These are phyloP conservation scores for Acer negundo DNA, from an alignment of 345 rosid species.

Conservation along the genomic window DNA sequence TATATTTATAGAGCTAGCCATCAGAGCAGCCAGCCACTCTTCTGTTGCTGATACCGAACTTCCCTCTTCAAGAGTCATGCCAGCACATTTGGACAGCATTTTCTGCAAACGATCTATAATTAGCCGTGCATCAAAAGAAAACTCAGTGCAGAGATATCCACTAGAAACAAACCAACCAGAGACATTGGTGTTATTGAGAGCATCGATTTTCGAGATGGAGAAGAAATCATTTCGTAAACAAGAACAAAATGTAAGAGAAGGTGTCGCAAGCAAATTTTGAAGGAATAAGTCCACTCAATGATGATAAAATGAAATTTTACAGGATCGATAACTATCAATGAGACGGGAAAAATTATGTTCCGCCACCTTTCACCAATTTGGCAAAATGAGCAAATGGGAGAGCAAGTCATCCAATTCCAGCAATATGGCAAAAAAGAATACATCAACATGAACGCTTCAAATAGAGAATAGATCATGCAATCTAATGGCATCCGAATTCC, in stretches of 20 bases:
- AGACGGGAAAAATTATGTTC: too few species aligned
- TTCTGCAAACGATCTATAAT: slow-evolving; percentile 22
- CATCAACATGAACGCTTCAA: too few species aligned
- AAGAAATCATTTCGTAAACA: neutral
- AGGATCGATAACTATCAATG: too few species aligned
- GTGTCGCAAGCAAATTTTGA: neutral
- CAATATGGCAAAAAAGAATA: too few species aligned
- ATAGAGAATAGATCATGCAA: neutral
- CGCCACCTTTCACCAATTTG: too few species aligned
- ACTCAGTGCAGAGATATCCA: neutral
- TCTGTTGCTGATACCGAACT: slow-evolving; percentile 11
- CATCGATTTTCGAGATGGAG: neutral
- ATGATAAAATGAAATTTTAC: too few species aligned
- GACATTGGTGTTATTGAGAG: neutral
- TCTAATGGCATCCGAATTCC: neutral
- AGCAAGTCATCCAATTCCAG: too few species aligned
- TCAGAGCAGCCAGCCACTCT: slow-evolving; percentile 21
- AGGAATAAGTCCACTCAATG: neutral
- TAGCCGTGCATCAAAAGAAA: neutral
- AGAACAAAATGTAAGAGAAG: neutral
- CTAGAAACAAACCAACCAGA: neutral
- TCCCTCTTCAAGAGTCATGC: slow-evolving; percentile 29
- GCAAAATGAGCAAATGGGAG: too few species aligned
- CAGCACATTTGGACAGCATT: slow-evolving; percentile 28
- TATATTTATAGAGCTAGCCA: slow-evolving; percentile 21